A percentile compares a stretch with the other conserved stretches of the same genome.
Conservation (phyloP, 1,139 yeast genomes). For the Zhuliangozyma parablackwelliae region DNA sequence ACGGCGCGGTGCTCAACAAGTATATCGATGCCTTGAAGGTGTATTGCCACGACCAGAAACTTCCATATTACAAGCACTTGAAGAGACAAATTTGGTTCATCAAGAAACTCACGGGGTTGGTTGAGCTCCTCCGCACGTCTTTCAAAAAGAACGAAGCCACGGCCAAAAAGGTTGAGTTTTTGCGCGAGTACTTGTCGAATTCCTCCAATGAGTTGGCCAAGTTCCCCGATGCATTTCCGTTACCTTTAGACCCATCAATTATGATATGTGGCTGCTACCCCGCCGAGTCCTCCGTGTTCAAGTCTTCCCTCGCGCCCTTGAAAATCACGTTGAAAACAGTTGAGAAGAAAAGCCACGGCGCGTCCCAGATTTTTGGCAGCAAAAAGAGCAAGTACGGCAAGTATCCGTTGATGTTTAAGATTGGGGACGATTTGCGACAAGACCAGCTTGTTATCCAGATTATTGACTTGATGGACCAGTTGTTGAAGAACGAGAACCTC, state of each 20-base stretch:
- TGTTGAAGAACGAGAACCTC: constrained; percentile 82
- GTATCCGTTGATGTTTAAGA: constrained; percentile 87
- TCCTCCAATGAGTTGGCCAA: constrained; percentile 38
- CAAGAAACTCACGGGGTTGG: constrained; percentile 38
- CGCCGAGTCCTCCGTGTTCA: constrained; percentile 80
- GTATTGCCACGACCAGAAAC: constrained; percentile 24
- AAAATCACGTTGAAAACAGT: constrained; percentile 73
- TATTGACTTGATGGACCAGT: constrained; percentile 84
- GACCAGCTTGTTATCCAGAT: constrained; percentile 95
- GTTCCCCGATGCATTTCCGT: constrained; percentile 50
- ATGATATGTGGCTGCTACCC: constrained; percentile 72
- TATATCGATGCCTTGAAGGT: constrained; percentile 36
- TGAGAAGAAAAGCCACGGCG: constrained; percentile 14
- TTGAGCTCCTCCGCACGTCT: constrained; percentile 35
- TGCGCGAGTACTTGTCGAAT: constrained; percentile 38
- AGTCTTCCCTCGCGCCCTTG: constrained; percentile 84
- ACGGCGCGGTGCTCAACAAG: constrained; percentile 33
- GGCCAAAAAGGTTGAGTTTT: constrained; percentile 37
- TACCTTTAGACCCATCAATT: constrained; percentile 71
- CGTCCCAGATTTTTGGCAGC: constrained; percentile 33
- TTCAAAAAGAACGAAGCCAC: constrained; percentile 45
- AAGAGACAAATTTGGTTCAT: constrained; percentile 45
- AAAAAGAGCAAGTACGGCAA: constrained; percentile 39
- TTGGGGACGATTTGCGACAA: constrained; percentile 93
- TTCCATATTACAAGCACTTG: constrained; percentile 35